Percentiles rank a stretch among this genome's conserved stretches.
phyloP scores from a whole-genome alignment of 192 early-diverging fungal genomes.

The Gigaspora rosea region DNA sequence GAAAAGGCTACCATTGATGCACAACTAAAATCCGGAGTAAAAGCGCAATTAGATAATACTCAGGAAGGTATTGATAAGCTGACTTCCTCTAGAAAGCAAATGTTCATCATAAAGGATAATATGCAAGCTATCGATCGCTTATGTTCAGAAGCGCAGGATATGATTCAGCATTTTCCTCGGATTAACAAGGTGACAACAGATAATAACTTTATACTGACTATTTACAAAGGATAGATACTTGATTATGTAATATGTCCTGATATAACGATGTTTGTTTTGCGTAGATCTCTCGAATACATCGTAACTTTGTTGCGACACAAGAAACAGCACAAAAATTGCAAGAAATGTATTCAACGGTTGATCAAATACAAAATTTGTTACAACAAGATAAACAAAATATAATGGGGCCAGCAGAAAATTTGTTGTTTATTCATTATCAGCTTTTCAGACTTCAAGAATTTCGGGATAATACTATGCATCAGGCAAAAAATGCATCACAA shows the following conservation, averaged over 20 bases:
- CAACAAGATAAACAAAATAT: constrained; percentile 62
- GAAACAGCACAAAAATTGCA: constrained; percentile 85
- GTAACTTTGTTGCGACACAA: constrained; percentile 92
- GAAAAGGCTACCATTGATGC: constrained; percentile 93
- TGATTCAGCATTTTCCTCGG: constrained; percentile 87
- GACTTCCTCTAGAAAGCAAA: constrained; percentile 63
- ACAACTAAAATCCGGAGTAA: constrained; percentile 93
- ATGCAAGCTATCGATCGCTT: constrained; percentile 85
- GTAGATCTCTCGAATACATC: constrained; percentile 88
- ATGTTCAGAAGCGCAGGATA: constrained; percentile 81
- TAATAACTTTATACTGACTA: not conserved
- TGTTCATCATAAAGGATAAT: constrained; percentile 63
- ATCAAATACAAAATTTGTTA: constrained; percentile 69
- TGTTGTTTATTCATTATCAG: constrained; percentile 87
- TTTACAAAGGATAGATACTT: no score
- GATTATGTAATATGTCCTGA: no score
- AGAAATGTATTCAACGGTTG: constrained; percentile 80
- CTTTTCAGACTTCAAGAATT: constrained; percentile 88
- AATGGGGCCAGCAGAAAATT: constrained; percentile 67
- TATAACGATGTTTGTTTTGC: not conserved
- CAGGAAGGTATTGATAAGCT: constrained; percentile 86
- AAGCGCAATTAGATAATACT: constrained; percentile 88
- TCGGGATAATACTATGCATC: constrained; percentile 79
- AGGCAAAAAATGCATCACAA: constrained; percentile 62
- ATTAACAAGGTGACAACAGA: constrained; percentile 74